A percentile compares a stretch with the other conserved stretches of the same genome.
Evolutionary conservation across 2,329 filamentous ascomycete species (phyloP).

Genomic region (Reticulascus tulasneorum): DNA sequence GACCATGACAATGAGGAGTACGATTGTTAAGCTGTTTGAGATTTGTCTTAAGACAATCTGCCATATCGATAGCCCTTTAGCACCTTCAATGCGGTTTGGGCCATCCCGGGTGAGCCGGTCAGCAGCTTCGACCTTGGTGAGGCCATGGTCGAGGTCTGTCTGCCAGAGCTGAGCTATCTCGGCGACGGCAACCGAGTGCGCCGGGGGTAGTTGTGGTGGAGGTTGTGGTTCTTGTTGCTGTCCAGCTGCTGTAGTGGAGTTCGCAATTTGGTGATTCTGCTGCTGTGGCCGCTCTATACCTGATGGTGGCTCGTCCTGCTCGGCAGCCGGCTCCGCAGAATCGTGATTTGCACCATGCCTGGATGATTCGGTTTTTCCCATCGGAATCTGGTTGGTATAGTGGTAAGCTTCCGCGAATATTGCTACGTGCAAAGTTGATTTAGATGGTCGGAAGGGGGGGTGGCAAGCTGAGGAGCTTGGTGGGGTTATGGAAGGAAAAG

Average conservation of each 20-base stretch:
- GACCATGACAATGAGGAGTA: conserved; percentile 72
- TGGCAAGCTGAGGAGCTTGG: conserved; percentile 13
- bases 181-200: conserved; percentile 21
- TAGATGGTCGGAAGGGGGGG: conserved; percentile 2
- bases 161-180: conserved; percentile 30
- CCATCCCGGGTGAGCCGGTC: conserved; percentile 63
- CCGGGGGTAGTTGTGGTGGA: conserved; percentile 9
- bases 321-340: conserved; percentile 17
- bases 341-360: conserved; percentile 17
- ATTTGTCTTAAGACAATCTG: conserved; percentile 74
- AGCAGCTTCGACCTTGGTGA: conserved; percentile 59
- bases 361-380: conserved; percentile 17
- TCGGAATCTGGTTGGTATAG: conserved; percentile 16
- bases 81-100: conserved; percentile 66
- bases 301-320: conserved; percentile 17
- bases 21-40: conserved; percentile 71
- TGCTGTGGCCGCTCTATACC: conserved; percentile 14
- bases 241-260: not conserved
- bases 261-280: conserved; percentile 1
- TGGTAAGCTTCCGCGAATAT: not conserved
- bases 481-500: conserved; percentile 7
- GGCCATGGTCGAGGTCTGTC: conserved; percentile 52
- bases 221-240: not conserved
- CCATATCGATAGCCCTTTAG: conserved; percentile 68
- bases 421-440: conserved; percentile 1